Conservation (phyloP, 2,329 filamentous ascomycete genomes). For the Colletotrichum costaricense region DNA sequence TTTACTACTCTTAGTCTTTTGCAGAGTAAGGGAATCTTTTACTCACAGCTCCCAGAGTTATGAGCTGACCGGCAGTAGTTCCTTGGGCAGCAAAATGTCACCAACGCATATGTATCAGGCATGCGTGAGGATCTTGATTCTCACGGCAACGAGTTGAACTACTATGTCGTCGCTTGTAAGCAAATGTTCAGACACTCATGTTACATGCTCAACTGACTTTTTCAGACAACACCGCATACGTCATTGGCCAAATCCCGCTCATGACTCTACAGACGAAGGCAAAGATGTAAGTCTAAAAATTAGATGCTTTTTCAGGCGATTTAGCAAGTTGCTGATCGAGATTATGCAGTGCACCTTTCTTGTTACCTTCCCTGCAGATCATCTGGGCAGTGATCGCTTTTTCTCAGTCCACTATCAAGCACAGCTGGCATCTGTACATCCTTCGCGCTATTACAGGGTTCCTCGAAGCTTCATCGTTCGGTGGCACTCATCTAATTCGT, state of each 20-base stretch:
- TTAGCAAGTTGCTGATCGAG: not conserved
- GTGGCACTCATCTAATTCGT: conserved; percentile 44
- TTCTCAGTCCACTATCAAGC: conserved; percentile 39
- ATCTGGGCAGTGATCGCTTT: conserved; percentile 42
- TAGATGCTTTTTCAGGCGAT: too few species aligned
- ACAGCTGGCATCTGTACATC: conserved; percentile 41
- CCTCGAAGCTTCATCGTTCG: conserved; percentile 41
- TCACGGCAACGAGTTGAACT: conserved; percentile 41
- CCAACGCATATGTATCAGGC: conserved; percentile 42
- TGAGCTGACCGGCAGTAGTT: conserved; percentile 32
- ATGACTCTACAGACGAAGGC: conserved; percentile 44
- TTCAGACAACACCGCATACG: conserved; percentile 41
- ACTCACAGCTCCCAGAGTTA: too few species aligned
- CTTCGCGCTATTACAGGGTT: conserved; percentile 39
- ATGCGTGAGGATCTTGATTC: conserved; percentile 43
- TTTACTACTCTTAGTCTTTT: conserved; percentile 2
- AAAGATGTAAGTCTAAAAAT: conserved; percentile 35
- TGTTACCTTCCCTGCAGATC: conserved; percentile 40
- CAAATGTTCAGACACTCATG: fast-evolving
- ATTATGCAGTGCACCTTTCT: conserved; percentile 37
- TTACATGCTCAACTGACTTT: not conserved
- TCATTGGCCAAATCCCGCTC: conserved; percentile 44
- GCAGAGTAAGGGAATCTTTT: conserved; percentile 18
- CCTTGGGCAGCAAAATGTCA: conserved; percentile 42
- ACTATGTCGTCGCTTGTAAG: conserved; percentile 37